phyloP scores from a whole-genome alignment of 176 grass and related monocot genomes.

The Urochloa ruziziensis region DNA sequence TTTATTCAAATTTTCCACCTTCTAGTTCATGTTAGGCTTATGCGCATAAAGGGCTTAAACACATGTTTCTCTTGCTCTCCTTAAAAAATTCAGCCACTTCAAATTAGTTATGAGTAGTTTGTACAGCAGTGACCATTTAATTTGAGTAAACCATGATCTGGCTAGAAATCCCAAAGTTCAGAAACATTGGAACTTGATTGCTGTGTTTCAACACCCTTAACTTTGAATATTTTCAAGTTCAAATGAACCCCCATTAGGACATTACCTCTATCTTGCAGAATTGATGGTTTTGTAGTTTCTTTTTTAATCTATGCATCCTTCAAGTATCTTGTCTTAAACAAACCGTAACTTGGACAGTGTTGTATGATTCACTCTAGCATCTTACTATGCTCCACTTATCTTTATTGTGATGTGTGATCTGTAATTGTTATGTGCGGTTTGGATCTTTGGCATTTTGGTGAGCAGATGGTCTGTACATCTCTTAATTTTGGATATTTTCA shows the following conservation, averaged over 20 bases:
- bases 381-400: not conserved
- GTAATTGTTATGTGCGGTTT: not conserved
- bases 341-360: not conserved
- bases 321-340: not conserved
- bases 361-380: not conserved
- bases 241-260: not conserved
- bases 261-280: not conserved
- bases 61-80: not conserved
- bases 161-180: not conserved
- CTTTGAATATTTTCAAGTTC: not conserved
- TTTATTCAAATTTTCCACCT: too few relatives aligned
- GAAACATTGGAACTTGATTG: not conserved
- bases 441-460: not conserved
- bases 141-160: not conserved
- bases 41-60: not conserved
- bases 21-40: too few relatives aligned
- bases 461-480: not conserved
- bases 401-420: not conserved
- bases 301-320: not conserved
- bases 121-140: not conserved
- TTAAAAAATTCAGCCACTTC: not conserved
- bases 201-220: not conserved
- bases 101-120: not conserved
- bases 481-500: not conserved
- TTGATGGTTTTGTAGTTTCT: not conserved